These are phyloP conservation scores for Colletotrichum truncatum DNA, from an alignment of 2,329 filamentous ascomycete genomes.

Conservation along the genomic window DNA sequence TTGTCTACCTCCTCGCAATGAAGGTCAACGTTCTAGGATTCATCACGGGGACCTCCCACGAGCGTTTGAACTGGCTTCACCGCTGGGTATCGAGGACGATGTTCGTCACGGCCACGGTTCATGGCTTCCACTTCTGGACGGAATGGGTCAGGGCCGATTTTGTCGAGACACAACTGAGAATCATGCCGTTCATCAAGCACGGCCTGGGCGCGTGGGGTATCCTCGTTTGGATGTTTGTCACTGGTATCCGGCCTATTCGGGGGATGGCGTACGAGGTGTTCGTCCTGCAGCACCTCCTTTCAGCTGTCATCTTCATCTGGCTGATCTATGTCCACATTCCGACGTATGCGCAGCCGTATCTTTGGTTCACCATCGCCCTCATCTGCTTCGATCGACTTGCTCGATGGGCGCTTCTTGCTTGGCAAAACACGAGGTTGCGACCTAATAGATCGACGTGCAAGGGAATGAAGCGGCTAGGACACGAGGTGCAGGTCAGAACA, in stretches of 20 bases:
- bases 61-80: slow-evolving; percentile 78
- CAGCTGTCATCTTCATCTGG: slow-evolving; percentile 69
- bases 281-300: slow-evolving; percentile 72
- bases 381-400: slow-evolving; percentile 70
- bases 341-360: slow-evolving; percentile 63
- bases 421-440: slow-evolving; percentile 60
- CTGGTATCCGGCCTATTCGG: slow-evolving; percentile 70
- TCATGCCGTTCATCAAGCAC: slow-evolving; percentile 64
- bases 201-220: slow-evolving; percentile 74
- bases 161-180: slow-evolving; percentile 64
- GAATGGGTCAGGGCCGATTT: slow-evolving; percentile 71
- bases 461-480: slow-evolving; percentile 59
- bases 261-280: slow-evolving; percentile 76
- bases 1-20: slow-evolving; percentile 69
- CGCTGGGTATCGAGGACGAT: slow-evolving; percentile 77
- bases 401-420: slow-evolving; percentile 56
- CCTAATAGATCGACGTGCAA: slow-evolving; percentile 52
- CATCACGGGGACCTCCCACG: slow-evolving; percentile 71
- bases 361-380: slow-evolving; percentile 73
- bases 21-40: slow-evolving; percentile 68
- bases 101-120: slow-evolving; percentile 73
- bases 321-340: slow-evolving; percentile 73
- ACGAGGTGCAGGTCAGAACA: slow-evolving; percentile 57
- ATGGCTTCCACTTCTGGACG: slow-evolving; percentile 75
- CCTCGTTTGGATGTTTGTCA: slow-evolving; percentile 71